Evolutionary conservation across 129 eudicot species (phyloP), one percentile per base, ranked within the genome.

Genomic region (Gnaphalium uliginosum): DNA sequence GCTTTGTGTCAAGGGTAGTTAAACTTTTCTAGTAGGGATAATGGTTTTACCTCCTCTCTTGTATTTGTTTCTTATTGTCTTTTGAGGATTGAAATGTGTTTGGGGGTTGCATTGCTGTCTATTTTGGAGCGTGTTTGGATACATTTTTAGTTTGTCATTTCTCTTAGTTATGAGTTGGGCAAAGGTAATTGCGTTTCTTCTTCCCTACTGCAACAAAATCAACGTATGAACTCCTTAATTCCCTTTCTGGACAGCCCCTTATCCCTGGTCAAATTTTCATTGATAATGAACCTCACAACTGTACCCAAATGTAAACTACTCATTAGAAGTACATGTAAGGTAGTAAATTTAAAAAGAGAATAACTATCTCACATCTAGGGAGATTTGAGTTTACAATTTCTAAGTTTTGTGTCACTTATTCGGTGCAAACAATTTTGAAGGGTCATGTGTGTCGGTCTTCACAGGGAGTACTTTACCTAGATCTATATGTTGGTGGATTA

Each of bases 1-100:
- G 77, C 81, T 77, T 78, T 81, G 80, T 83, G 82, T 59, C 82
- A 74, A 74, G 78, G 66, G 80, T 59, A 78, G 64, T 76, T 18
- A 56, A 50, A 66, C 57, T 8, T 17, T 73, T 54, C 35, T 22
- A 17, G 35, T 30, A 29, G 46, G 8, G 2, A 25, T 19, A 53
- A 71, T 72, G 53, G n/a, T 15, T 65, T 54, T 56, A 21, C 81
- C 76, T 69, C 30, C 32, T 68, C 23, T 68, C 23, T 24, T 68
- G 76, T 77, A 69, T 71, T 71, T 56, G 30, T 39, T 62, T 78
- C n/a, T 62, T 71, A 21, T 32, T 1, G 33, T 24, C 46, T 71
- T 62, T 51, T 66, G 22, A 18, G 73, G 32, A 51, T 54, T 72
- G 69, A 37, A 74, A 0, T 65, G 78, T 72, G 75, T 77, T 58